Percentiles rank a stretch among this genome's conserved stretches.
Evolutionary conservation across 495 filamentous ascomycete genomes (phyloP).

Genomic region (Schizothecium vesticola): DNA sequence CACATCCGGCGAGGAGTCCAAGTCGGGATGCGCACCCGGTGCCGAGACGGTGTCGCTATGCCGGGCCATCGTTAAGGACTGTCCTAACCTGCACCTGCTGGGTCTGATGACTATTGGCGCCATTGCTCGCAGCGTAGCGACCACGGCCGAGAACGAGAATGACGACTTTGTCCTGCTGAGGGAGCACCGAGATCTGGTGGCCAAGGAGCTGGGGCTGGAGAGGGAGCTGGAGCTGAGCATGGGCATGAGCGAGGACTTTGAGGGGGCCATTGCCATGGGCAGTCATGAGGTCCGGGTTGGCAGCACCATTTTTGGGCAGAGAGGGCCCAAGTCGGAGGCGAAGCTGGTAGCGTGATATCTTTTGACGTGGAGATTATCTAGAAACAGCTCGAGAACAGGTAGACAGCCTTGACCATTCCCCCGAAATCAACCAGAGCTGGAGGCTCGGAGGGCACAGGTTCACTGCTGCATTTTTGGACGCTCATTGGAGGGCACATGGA

Average conservation of each 20-base stretch:
- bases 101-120: conserved; percentile 97
- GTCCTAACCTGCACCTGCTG: conserved; percentile 65
- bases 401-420: too few relatives aligned
- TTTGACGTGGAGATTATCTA: too few relatives aligned
- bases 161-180: conserved; percentile 74
- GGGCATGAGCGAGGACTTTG: conserved; percentile 93
- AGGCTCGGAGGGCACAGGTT: neutral
- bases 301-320: conserved; percentile 83
- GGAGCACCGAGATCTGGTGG: conserved; percentile 61
- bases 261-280: conserved; percentile 76
- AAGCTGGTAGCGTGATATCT: conserved; percentile 46
- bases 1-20: conserved; percentile 81
- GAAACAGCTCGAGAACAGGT: too few relatives aligned
- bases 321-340: conserved; percentile 68
- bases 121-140: conserved; percentile 71
- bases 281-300: conserved; percentile 94
- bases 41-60: conserved; percentile 55
- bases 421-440: neutral
- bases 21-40: conserved; percentile 72
- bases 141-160: conserved; percentile 71
- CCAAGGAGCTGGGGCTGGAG: conserved; percentile 39
- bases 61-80: conserved; percentile 58
- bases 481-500: too few relatives aligned
- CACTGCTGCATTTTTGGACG: neutral
- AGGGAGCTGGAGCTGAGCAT: conserved; percentile 53